Conservation (phyloP, 768 basidiomycete genomes). For the Leucocoprinus leucothites region DNA sequence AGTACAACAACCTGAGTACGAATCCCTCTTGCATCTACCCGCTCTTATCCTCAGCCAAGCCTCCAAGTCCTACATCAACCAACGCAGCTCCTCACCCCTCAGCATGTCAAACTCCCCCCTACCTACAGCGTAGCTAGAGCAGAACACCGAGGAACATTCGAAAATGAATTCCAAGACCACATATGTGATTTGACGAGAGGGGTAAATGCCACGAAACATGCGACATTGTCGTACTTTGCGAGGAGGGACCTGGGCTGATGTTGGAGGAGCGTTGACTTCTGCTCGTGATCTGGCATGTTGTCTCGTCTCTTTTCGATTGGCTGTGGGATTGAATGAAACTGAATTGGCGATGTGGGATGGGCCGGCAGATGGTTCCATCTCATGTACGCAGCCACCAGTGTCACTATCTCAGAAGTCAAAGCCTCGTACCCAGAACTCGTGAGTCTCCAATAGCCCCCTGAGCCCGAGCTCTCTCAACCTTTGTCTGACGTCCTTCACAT, state of each 20-base stretch:
- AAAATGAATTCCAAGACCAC: constrained; percentile 33
- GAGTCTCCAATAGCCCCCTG: no score
- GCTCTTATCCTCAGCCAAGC: constrained; percentile 34
- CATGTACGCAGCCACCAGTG: constrained; percentile 33
- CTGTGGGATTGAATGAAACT: no score
- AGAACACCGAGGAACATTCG: constrained; percentile 27
- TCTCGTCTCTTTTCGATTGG: no score
- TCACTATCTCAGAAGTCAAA: constrained; percentile 29
- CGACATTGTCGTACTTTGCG: constrained; percentile 37
- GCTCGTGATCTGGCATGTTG: constrained; percentile 36
- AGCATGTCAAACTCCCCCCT: constrained; percentile 36
- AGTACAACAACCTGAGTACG: constrained; percentile 47
- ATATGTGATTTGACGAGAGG: constrained; percentile 28
- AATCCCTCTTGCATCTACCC: constrained; percentile 37
- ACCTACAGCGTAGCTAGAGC: constrained; percentile 38
- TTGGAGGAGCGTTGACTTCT: constrained; percentile 37
- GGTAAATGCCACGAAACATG: constrained; percentile 27
- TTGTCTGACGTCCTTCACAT: no score
- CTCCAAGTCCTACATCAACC: constrained; percentile 35
- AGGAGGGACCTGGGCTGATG: constrained; percentile 37
- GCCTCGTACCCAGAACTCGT: constrained; percentile 35
- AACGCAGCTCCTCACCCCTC: constrained; percentile 35
- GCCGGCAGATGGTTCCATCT: constrained; percentile 32
- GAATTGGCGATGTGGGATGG: constrained; percentile 33
- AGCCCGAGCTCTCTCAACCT: no score